Conservation (phyloP, 108 stramenopile genomes). For the Bacterosira constricta region DNA sequence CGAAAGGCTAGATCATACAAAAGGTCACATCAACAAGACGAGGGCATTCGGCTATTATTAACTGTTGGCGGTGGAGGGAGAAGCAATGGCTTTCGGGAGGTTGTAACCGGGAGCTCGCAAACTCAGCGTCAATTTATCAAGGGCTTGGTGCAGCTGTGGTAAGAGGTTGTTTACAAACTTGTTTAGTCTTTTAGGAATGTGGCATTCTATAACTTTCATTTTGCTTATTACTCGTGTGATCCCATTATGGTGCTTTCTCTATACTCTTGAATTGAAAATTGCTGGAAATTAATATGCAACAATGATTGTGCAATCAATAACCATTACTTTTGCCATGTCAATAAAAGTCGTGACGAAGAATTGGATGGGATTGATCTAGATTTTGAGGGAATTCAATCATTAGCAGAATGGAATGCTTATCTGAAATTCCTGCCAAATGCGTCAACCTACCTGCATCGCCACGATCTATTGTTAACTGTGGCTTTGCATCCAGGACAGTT, state of each 20-base stretch:
- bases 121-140: conserved; percentile 9
- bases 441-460: conserved; percentile 21
- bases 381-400: conserved; percentile 39
- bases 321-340: neutral
- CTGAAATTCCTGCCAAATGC: conserved; percentile 32
- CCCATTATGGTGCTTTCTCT: too few relatives aligned
- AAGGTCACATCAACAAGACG: conserved; percentile 13
- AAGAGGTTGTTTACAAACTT: too few relatives aligned
- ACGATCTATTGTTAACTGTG: conserved; percentile 40
- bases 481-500: conserved; percentile 58
- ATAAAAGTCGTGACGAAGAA: conserved; percentile 33
- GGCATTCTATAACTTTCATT: too few relatives aligned
- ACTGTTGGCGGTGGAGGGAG: conserved; percentile 45
- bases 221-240: too few relatives aligned
- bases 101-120: conserved; percentile 18
- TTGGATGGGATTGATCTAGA: conserved; percentile 63
- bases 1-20: conserved; percentile 54
- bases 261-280: too few relatives aligned
- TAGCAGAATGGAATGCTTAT: conserved; percentile 46
- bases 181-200: too few relatives aligned
- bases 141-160: conserved; percentile 32
- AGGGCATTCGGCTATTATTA: conserved; percentile 16
- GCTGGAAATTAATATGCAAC: too few relatives aligned
- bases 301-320: too few relatives aligned
- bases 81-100: conserved; percentile 28